phyloP scores from a whole-genome alignment of 179 eudicot species.

The Nepenthes alata region DNA sequence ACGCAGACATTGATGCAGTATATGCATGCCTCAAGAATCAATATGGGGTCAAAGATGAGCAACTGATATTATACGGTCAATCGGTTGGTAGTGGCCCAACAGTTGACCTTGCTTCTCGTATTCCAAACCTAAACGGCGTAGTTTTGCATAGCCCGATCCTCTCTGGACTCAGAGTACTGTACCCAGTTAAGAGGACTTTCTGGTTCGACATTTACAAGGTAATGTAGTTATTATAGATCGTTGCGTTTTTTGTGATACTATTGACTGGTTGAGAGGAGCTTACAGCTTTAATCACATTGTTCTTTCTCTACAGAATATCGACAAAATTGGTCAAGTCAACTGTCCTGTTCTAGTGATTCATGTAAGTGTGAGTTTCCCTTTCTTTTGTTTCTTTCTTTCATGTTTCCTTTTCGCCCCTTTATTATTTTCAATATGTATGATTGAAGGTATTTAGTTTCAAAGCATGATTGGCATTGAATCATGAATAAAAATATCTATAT shows the following conservation, averaged over 20 bases:
- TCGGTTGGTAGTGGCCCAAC: conserved; percentile 98
- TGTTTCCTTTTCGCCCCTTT: neutral
- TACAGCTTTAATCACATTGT: neutral
- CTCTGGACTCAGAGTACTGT: conserved; percentile 81
- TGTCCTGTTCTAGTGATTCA: conserved; percentile 82
- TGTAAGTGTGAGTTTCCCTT: conserved; percentile 34
- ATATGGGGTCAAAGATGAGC: conserved; percentile 74
- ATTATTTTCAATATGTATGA: neutral
- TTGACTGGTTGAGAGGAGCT: neutral
- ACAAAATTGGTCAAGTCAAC: conserved; percentile 64
- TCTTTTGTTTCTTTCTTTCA: neutral
- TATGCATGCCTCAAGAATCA: conserved; percentile 90
- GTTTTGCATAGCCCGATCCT: conserved; percentile 89
- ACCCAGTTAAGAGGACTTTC: conserved; percentile 75
- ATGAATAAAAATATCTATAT: too few species aligned
- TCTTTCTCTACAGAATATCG: conserved; percentile 47
- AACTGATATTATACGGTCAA: conserved; percentile 73
- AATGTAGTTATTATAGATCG: conserved; percentile 5
- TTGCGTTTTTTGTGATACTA: neutral
- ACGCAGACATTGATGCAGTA: conserved; percentile 90
- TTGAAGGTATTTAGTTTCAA: too few species aligned
- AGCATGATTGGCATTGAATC: too few species aligned
- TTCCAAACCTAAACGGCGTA: conserved; percentile 76
- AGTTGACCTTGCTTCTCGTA: conserved; percentile 81
- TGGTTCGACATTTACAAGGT: conserved; percentile 99